Base-by-base conservation (phyloP, 495 filamentous ascomycete genomes). In the Chaetomium fimeti region DNA sequence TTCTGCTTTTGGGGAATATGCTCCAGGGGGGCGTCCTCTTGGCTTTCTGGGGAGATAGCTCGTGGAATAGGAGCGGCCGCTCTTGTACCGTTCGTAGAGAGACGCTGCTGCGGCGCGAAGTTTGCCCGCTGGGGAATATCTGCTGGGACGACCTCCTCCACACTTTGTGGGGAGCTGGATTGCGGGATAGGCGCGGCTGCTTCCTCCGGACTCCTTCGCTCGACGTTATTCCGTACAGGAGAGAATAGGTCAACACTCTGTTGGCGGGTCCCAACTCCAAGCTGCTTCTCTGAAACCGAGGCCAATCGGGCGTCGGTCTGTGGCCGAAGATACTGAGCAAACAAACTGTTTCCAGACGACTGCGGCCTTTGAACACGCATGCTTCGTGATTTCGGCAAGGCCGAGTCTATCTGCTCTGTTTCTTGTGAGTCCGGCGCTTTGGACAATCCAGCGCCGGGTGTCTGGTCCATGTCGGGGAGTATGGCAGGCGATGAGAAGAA, bases 401-500 rank as follows among this genome's bases (percentile, higher is more conserved):
- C 49, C 18, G n/a, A 29, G 15, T 43, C 60, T 29, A 43, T 12
- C 56, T 66, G 61, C 27, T 57, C 38, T 4, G 22, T 22, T 20
- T 40, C 29, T 36, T 36, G 51, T 13, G 48, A 49, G 32, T 56
- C 42, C 0, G 60, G n/a, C 1, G 61, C 45, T 27, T 60, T 68
- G 54, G 61, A 61, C 22, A 64, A 27, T 16, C 66, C 66, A 45
- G 61, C 15, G 43, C 52, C 38, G 5, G 66, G 16, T 24, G 29
- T 9, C 28, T 60, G 28, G 18, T 42, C n/a, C 45, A 60, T 47
- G 16, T 62, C 54, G 15, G 80, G 79, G 29, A 82, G 65, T 8
- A 69, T 43, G 8, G 77, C 79, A 7, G 79, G 79, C 15, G 80
- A 80, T 9, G 80, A 82, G 60, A 82, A 82, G 68, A 82, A 82